Conservation (phyloP, 2,329 filamentous ascomycete genomes). For the Hypocreales sp. region DNA sequence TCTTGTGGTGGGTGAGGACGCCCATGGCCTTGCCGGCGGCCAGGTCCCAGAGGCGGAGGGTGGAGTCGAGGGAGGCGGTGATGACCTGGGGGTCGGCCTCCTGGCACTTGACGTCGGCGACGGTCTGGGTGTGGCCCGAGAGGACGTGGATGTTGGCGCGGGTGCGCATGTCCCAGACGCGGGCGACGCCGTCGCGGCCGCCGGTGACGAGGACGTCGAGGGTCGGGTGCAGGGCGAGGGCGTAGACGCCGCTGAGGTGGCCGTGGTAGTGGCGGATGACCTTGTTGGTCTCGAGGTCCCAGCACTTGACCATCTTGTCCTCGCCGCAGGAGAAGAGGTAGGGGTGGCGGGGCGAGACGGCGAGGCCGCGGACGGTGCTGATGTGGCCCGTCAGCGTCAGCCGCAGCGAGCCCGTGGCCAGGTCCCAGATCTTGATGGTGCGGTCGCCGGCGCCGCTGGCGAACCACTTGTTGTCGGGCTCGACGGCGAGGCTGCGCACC, state of each 20-base stretch:
- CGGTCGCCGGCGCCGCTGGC: constrained; percentile 88
- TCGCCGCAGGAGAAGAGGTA: constrained; percentile 97
- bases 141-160: constrained; percentile 91
- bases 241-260: constrained; percentile 91
- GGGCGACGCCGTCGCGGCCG: constrained; percentile 81
- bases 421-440: constrained; percentile 97
- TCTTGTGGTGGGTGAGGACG: constrained; percentile 95
- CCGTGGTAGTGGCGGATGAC: constrained; percentile 97
- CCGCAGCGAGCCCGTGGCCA: constrained; percentile 71
- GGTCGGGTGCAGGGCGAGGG: constrained; percentile 81
- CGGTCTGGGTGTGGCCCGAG: constrained; percentile 77
- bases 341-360: constrained; percentile 83
- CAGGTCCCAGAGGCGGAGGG: constrained; percentile 86
- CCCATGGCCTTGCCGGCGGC: constrained; percentile 94
- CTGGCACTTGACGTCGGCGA: constrained; percentile 81
- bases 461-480: constrained; percentile 96
- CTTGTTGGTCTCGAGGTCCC: constrained; percentile 99
- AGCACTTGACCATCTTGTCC: constrained; percentile 99
- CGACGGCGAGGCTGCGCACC: constrained; percentile 79
- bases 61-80: constrained; percentile 80
- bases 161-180: constrained; percentile 98
- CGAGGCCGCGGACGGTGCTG: constrained; percentile 80
- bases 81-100: constrained; percentile 95
- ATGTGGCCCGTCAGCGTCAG: constrained; percentile 90
- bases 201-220: constrained; percentile 91